These are phyloP conservation scores for Ophiocytium majus DNA, from an alignment of 352 stramenopile genomes.

Conservation along the genomic window DNA sequence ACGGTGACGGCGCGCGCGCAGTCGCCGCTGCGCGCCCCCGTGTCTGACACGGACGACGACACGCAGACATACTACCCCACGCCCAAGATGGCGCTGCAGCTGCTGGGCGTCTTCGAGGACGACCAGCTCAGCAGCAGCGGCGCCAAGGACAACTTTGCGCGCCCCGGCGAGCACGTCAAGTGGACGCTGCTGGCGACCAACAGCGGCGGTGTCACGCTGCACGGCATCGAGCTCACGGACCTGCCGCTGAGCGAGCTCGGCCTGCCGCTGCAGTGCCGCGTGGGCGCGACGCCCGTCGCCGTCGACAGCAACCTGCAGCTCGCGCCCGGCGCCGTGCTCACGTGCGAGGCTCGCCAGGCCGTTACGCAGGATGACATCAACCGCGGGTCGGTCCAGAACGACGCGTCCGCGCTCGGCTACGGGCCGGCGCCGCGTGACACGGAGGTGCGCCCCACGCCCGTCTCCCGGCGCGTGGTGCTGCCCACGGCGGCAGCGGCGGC, in stretches of 20 bases:
- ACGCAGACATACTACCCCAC: neutral
- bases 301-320: neutral
- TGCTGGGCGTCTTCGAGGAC: conserved; percentile 2
- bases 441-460: neutral
- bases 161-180: neutral
- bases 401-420: neutral
- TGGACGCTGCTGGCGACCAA: neutral
- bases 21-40: neutral
- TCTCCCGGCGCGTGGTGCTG: neutral
- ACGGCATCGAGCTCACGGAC: neutral
- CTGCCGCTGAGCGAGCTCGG: neutral
- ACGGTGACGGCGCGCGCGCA: neutral
- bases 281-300: neutral
- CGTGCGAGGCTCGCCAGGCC: neutral
- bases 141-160: conserved; percentile 10
- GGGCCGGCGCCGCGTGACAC: neutral
- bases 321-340: neutral
- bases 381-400: neutral
- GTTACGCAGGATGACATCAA: conserved; percentile 13
- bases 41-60: neutral
- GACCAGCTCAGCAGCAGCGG: neutral
- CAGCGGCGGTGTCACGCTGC: neutral
- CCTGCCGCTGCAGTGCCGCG: neutral
- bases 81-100: neutral
- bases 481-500: neutral